A percentile compares a stretch with the other conserved stretches of the same genome.
Evolutionary conservation across 768 basidiomycete genomes (phyloP).

Genomic region (Chiua virens): DNA sequence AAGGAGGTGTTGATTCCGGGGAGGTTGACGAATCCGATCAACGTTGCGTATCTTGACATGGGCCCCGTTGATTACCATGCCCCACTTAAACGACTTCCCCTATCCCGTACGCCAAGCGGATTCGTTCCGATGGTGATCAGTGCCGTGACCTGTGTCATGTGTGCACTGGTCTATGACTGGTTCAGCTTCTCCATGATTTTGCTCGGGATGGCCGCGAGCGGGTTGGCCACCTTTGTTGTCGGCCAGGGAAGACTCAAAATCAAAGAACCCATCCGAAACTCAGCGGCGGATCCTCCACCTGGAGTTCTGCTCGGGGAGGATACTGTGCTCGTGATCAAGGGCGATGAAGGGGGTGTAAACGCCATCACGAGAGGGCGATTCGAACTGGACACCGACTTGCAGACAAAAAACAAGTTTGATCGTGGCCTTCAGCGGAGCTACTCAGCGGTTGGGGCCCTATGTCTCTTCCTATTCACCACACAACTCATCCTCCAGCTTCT

Average conservation of each 20-base stretch:
- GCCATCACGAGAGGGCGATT: slow-evolving; percentile 29
- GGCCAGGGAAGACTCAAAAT: slow-evolving; percentile 26
- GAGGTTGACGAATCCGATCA: slow-evolving; percentile 19
- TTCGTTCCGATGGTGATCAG: slow-evolving; percentile 26
- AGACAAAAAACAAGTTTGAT: not conserved
- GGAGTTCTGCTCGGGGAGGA: slow-evolving; percentile 24
- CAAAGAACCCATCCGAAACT: slow-evolving; percentile 10
- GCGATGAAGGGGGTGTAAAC: slow-evolving; percentile 23
- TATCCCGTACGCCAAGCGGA: slow-evolving; percentile 2
- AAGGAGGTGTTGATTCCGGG: slow-evolving; percentile 12
- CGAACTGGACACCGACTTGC: slow-evolving; percentile 10
- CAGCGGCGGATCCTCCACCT: slow-evolving; percentile 17
- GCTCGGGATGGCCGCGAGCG: slow-evolving; percentile 29
- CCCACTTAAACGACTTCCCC: slow-evolving; percentile 5
- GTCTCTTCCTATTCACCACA: slow-evolving; percentile 25
- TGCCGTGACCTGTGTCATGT: slow-evolving; percentile 18
- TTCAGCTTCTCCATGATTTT: slow-evolving; percentile 32
- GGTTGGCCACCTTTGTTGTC: slow-evolving; percentile 24
- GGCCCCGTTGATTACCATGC: slow-evolving; percentile 4
- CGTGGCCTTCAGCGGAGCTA: slow-evolving; percentile 5
- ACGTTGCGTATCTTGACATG: slow-evolving; percentile 17
- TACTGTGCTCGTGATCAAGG: slow-evolving; percentile 25
- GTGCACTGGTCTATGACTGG: slow-evolving; percentile 29
- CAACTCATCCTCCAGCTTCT: slow-evolving; percentile 34
- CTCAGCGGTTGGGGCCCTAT: slow-evolving; percentile 11